A percentile compares a stretch with the other conserved stretches of the same genome.
phyloP scores from a whole-genome alignment of 148 eudicot species.

The Silene uniflora region DNA sequence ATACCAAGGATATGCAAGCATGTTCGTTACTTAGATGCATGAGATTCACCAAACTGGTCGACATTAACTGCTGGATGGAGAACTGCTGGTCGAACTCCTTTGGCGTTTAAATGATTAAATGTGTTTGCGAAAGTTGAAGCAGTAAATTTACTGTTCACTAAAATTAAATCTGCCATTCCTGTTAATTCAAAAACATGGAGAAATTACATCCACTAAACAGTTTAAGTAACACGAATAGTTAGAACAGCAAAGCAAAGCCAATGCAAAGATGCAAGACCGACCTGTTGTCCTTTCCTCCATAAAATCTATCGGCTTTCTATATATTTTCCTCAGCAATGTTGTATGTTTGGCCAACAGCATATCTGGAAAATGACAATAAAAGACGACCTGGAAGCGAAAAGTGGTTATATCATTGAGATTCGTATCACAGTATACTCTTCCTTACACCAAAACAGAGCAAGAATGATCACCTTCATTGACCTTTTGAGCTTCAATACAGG shows the following conservation, averaged over 20 bases:
- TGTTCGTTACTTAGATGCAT: slow-evolving; percentile 58
- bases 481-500: slow-evolving; percentile 68
- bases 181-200: slow-evolving; percentile 20
- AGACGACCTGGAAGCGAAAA: slow-evolving; percentile 73
- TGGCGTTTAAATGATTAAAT: slow-evolving; percentile 59
- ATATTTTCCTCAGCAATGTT: slow-evolving; percentile 64
- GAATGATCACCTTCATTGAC: slow-evolving; percentile 55
- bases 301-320: slow-evolving; percentile 80
- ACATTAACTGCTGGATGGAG: slow-evolving; percentile 90
- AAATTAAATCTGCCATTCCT: slow-evolving; percentile 91
- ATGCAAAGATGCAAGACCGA: slow-evolving; percentile 20
- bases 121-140: slow-evolving; percentile 88
- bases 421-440: not conserved
- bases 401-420: slow-evolving; percentile 1
- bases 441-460: not conserved
- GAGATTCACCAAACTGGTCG: slow-evolving; percentile 63
- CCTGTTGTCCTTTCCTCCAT: slow-evolving; percentile 92
- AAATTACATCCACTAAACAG: not conserved
- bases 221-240: not conserved
- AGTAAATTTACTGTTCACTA: slow-evolving; percentile 91
- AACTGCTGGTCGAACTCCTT: slow-evolving; percentile 73
- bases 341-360: slow-evolving; percentile 86
- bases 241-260: slow-evolving; percentile 11
- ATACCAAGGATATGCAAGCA: slow-evolving; percentile 44
- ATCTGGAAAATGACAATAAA: slow-evolving; percentile 98